A percentile compares a stretch with the other conserved stretches of the same genome.
Conservation (phyloP, 768 basidiomycete species). For the Rhodosporidiobolus sp. region DNA sequence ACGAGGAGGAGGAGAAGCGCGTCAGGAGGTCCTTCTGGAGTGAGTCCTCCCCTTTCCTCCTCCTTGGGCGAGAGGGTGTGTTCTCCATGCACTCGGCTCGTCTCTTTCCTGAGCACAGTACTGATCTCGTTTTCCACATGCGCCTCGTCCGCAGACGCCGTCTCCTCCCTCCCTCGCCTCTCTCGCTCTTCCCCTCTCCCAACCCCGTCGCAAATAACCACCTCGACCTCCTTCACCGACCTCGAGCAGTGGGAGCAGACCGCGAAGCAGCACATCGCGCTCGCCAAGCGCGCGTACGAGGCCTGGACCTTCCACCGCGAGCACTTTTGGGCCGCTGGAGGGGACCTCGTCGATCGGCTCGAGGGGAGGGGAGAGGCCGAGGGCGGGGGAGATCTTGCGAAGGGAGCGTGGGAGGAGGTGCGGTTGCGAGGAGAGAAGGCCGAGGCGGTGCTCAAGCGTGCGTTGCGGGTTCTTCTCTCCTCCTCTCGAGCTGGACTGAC, state of each 20-base stretch:
- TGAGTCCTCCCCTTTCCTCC: conserved; percentile 5
- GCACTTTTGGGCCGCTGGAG: conserved; percentile 28
- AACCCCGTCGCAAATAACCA: conserved; percentile 17
- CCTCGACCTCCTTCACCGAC: conserved; percentile 20
- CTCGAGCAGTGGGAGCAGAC: conserved; percentile 32
- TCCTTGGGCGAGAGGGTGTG: too few relatives aligned
- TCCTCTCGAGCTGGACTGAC: background rate
- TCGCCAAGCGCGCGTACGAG: conserved; percentile 27
- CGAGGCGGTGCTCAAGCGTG: conserved; percentile 32
- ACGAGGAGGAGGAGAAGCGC: conserved; percentile 36
- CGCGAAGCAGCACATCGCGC: conserved; percentile 18
- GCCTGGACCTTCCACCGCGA: conserved; percentile 32
- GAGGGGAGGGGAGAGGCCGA: conserved; percentile 31
- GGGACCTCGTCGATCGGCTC: conserved; percentile 30
- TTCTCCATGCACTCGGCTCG: too few relatives aligned
- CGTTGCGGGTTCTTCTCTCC: background rate
- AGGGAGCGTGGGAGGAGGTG: conserved; percentile 34
- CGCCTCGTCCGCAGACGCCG: conserved; percentile 10
- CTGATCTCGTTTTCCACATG: background rate
- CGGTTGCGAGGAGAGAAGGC: conserved; percentile 33
- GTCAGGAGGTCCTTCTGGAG: conserved; percentile 27
- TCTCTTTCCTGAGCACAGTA: background rate
- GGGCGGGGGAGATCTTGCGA: conserved; percentile 14
- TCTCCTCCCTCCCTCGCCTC: conserved; percentile 31
- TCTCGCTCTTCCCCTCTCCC: conserved; percentile 21